These are phyloP conservation scores for Limnanthes douglasii DNA, from an alignment of 345 rosid species.

Conservation along the genomic window DNA sequence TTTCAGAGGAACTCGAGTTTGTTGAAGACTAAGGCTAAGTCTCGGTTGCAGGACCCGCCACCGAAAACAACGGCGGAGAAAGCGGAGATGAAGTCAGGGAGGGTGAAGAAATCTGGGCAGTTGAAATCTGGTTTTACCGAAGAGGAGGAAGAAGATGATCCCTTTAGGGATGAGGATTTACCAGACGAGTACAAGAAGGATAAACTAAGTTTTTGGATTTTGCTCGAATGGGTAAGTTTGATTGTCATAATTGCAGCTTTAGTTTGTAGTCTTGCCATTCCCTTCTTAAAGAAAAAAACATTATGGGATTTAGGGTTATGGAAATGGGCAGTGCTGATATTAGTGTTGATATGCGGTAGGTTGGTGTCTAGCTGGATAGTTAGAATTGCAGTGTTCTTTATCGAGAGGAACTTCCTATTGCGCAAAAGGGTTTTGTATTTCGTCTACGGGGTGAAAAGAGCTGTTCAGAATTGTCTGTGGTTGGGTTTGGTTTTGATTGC, in stretches of 20 bases:
- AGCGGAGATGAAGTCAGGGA: conserved; percentile 14
- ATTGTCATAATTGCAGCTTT: conserved; percentile 24
- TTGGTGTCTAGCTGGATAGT: conserved; percentile 58
- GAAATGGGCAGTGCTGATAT: conserved; percentile 56
- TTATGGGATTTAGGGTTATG: conserved; percentile 32
- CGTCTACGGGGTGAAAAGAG: conserved; percentile 47
- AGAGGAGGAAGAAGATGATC: conserved; percentile 45
- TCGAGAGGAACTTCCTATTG: conserved; percentile 53
- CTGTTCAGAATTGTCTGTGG: conserved; percentile 60
- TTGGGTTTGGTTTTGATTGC: conserved; percentile 47
- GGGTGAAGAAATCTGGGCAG: conserved; percentile 10
- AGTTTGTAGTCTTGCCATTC: conserved; percentile 26
- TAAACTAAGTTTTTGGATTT: conserved; percentile 13
- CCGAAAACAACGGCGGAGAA: conserved; percentile 11
- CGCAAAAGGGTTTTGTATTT: conserved; percentile 55
- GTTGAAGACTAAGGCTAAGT: conserved; percentile 16
- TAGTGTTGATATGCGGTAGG: conserved; percentile 62
- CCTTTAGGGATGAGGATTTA: conserved; percentile 38
- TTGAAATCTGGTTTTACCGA: conserved; percentile 19
- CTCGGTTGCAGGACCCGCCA: conserved; percentile 21
- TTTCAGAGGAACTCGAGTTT: conserved; percentile 16
- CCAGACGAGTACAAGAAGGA: conserved; percentile 33
- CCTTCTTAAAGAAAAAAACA: conserved; percentile 13
- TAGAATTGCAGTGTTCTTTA: conserved; percentile 33
- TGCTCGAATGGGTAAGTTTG: conserved; percentile 43